Evolutionary conservation across 2,329 filamentous ascomycete genomes (phyloP).

Genomic region (Acrodontium crateriforme): DNA sequence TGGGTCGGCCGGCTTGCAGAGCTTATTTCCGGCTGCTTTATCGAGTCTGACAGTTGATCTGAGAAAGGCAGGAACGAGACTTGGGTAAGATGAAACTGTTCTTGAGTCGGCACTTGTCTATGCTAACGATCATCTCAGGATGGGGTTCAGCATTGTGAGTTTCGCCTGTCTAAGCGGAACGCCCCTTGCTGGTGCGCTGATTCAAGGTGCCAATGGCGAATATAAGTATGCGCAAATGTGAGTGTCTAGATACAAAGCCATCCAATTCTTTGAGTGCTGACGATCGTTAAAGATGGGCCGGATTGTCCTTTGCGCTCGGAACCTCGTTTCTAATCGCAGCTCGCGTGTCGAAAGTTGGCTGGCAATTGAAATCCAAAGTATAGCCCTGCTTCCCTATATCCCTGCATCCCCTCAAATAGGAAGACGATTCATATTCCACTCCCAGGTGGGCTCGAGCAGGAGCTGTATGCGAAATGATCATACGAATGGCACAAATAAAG

Average conservation of each 20-base stretch:
- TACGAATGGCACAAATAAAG: too few species aligned
- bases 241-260: conserved; percentile 1
- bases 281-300: conserved; percentile 22
- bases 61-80: conserved; percentile 32
- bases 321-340: conserved; percentile 15
- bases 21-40: conserved; percentile 31
- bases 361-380: conserved; percentile 14
- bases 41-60: conserved; percentile 33
- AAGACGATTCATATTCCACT: too few species aligned
- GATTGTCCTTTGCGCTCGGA: conserved; percentile 18
- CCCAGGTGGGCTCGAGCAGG: too few species aligned
- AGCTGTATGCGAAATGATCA: too few species aligned
- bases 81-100: too few species aligned
- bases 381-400: conserved; percentile 6
- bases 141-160: conserved; percentile 33
- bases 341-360: conserved; percentile 16
- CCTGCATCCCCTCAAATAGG: too few species aligned
- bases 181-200: conserved; percentile 33
- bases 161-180: conserved; percentile 33
- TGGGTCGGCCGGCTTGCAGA: conserved; percentile 31
- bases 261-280: not conserved
- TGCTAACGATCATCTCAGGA: too few species aligned
- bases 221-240: conserved; percentile 32
- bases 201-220: conserved; percentile 25
- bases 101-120: too few species aligned